These are phyloP conservation scores for Venturia carpophila DNA, from an alignment of 2,329 filamentous ascomycete genomes.

Conservation along the genomic window DNA sequence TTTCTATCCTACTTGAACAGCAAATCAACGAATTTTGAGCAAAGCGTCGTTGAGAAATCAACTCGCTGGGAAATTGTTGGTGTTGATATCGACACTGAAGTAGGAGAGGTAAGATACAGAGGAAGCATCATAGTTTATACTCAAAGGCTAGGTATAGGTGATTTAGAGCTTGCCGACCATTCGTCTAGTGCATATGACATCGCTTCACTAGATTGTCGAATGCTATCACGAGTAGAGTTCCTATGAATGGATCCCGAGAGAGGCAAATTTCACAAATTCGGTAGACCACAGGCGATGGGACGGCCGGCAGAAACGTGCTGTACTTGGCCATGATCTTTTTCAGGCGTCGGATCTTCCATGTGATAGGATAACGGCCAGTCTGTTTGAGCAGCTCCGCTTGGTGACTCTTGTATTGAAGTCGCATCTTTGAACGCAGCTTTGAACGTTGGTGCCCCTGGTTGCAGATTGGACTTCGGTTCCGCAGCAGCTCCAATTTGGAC, in stretches of 20 bases:
- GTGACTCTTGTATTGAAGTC: not conserved
- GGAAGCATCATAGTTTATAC: no score
- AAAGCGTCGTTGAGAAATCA: no score
- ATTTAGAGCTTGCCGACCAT: not conserved
- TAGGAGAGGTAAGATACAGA: no score
- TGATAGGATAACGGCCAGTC: not conserved
- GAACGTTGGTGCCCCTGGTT: not conserved
- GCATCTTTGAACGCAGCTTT: not conserved
- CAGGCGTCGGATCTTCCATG: not conserved
- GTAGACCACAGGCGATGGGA: not conserved
- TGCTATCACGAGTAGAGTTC: not conserved
- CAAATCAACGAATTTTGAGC: no score
- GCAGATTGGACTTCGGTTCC: not conserved
- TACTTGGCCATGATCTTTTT: slow-evolving; percentile 2
- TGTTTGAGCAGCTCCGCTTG: not conserved
- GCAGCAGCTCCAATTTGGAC: not conserved
- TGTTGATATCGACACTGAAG: no score
- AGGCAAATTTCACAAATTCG: not conserved
- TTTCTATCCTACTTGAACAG: no score
- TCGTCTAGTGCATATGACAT: not conserved
- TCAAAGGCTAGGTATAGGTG: no score
- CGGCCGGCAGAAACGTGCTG: not conserved
- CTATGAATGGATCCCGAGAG: not conserved
- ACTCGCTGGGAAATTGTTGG: no score
- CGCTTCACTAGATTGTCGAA: not conserved